phyloP scores from a whole-genome alignment of 345 rosid species.

The Lenwebbia sp. region DNA sequence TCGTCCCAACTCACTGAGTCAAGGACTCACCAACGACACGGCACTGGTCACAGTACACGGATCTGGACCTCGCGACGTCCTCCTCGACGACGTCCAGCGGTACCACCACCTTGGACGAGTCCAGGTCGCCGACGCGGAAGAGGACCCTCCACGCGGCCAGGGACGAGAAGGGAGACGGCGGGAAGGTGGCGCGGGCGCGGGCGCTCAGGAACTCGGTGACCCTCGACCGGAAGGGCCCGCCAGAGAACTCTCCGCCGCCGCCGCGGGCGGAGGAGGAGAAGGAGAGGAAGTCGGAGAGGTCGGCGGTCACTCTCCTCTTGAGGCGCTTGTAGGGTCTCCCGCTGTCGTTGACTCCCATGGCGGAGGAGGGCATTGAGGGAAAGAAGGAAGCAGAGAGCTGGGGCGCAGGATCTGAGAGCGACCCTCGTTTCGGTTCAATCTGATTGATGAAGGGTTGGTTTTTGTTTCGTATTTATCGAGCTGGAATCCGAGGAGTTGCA shows the following conservation, averaged over 20 bases:
- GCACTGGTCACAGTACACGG: slow-evolving; percentile 74
- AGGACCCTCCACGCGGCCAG: slow-evolving; percentile 54
- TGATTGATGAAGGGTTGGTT: background rate
- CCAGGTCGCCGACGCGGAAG: slow-evolving; percentile 35
- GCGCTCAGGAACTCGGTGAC: background rate
- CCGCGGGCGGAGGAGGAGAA: background rate
- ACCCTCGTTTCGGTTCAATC: background rate
- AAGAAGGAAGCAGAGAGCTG: background rate
- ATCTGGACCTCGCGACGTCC: slow-evolving; percentile 63
- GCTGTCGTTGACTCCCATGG: background rate
- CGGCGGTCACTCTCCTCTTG: slow-evolving; percentile 16
- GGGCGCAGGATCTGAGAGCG: background rate
- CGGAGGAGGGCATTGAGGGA: background rate
- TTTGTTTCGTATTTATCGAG: background rate
- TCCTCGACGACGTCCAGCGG: slow-evolving; percentile 57
- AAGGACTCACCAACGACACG: slow-evolving; percentile 67
- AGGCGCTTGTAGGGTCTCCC: slow-evolving; percentile 14
- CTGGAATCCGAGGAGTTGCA: background rate
- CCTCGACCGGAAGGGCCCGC: background rate
- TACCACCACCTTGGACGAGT: slow-evolving; percentile 24
- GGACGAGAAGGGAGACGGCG: slow-evolving; percentile 14
- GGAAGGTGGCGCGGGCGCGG: background rate
- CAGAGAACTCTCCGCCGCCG: background rate
- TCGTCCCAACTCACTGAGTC: background rate
- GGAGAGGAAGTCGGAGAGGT: slow-evolving; percentile 19